These are phyloP conservation scores for Stygiomarasmius scandens DNA, from an alignment of 1,284 basidiomycete genomes.

Conservation along the genomic window DNA sequence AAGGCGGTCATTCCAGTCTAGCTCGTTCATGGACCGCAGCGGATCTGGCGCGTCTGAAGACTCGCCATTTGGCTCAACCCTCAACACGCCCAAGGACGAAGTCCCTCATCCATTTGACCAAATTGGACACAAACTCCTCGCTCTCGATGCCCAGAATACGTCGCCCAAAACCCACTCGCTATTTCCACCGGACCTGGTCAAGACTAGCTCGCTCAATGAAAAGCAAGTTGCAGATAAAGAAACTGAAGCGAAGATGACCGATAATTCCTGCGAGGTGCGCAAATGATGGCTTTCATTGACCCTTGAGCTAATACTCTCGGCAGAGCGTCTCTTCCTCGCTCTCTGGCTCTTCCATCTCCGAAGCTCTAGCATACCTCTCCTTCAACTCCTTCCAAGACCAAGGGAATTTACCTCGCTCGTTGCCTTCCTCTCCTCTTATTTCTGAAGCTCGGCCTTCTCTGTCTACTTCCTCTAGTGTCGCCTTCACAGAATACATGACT, in stretches of 20 bases:
- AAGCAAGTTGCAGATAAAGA: background rate
- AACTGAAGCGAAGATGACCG: background rate
- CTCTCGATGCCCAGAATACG: background rate
- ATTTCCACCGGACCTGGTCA: background rate
- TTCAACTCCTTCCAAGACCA: background rate
- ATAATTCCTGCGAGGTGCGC: background rate
- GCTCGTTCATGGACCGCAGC: conserved; percentile 2
- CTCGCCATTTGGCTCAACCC: conserved; percentile 39
- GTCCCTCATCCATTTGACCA: conserved; percentile 20
- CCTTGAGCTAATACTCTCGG: background rate
- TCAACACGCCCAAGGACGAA: conserved; percentile 42
- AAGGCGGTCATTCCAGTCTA: background rate
- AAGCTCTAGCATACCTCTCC: background rate
- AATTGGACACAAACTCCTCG: conserved; percentile 19
- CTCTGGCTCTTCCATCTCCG: background rate
- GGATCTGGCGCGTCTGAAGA: conserved; percentile 40
- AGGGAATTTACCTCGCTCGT: background rate
- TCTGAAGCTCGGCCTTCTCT: background rate
- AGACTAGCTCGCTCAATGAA: background rate
- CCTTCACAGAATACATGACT: background rate
- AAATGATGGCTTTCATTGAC: background rate
- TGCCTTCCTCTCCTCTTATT: background rate
- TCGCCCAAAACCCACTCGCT: background rate
- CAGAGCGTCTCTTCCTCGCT: background rate
- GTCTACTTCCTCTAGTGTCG: background rate